A percentile compares a stretch with the other conserved stretches of the same genome.
Conservation (phyloP, 2,329 filamentous ascomycete species). For the Scopulariopsis brevicaulis region DNA sequence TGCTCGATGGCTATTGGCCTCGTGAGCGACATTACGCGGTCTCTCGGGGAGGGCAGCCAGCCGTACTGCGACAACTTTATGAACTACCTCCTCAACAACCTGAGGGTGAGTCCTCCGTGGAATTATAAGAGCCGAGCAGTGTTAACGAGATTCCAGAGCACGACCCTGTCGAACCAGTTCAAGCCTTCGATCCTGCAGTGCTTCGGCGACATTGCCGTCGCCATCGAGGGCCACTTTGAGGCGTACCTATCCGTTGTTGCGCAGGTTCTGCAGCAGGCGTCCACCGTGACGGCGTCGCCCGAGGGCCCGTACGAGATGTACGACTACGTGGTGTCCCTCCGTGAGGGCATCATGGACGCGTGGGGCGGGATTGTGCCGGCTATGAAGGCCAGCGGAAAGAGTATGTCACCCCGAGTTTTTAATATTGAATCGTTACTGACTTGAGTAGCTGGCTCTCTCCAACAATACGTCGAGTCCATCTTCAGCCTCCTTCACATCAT, state of each 20-base stretch:
- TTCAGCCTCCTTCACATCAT: slow-evolving; percentile 79
- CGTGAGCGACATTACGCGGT: slow-evolving; percentile 91
- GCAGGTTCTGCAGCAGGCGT: slow-evolving; percentile 87
- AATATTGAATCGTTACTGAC: neutral
- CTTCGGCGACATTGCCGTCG: slow-evolving; percentile 94
- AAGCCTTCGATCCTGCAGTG: slow-evolving; percentile 97
- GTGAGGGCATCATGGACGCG: slow-evolving; percentile 97
- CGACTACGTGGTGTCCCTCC: slow-evolving; percentile 87
- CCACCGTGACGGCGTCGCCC: slow-evolving; percentile 63
- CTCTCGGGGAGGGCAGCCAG: slow-evolving; percentile 79
- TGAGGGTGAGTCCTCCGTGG: slow-evolving; percentile 44
- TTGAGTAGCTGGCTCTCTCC: slow-evolving; percentile 51
- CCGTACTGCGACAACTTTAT: slow-evolving; percentile 96
- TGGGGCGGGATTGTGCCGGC: slow-evolving; percentile 96
- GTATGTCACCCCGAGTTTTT: slow-evolving; percentile 30
- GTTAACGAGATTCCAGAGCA: slow-evolving; percentile 48
- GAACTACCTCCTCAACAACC: slow-evolving; percentile 91
- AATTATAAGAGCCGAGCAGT: neutral
- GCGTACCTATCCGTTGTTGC: slow-evolving; percentile 87
- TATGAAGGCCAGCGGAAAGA: slow-evolving; percentile 74
- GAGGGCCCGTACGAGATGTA: slow-evolving; percentile 91
- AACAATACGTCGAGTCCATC: slow-evolving; percentile 72
- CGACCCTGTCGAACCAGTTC: slow-evolving; percentile 84
- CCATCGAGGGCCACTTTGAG: slow-evolving; percentile 86
- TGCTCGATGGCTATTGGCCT: slow-evolving; percentile 97